phyloP scores from a whole-genome alignment of 164 flowering plant species.

The Cinnamomum micranthum region DNA sequence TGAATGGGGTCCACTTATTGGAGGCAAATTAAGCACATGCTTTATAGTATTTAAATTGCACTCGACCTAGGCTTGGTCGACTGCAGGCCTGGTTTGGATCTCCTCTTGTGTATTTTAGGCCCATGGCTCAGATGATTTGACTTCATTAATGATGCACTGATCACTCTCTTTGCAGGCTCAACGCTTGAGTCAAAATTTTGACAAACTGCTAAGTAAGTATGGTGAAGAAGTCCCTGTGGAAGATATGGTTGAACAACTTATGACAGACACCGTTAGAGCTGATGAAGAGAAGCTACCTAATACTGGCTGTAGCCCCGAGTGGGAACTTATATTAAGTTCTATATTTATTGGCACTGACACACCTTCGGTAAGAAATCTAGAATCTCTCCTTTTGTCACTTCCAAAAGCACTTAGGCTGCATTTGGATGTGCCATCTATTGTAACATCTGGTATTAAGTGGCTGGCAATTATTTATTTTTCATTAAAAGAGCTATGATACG shows the following conservation, averaged over 20 bases:
- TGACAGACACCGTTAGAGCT: slow-evolving; percentile 45
- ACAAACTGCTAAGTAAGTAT: slow-evolving; percentile 26
- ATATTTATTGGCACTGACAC: slow-evolving; percentile 53
- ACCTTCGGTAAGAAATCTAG: slow-evolving; percentile 34
- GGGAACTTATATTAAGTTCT: slow-evolving; percentile 46
- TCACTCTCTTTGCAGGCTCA: slow-evolving; percentile 20
- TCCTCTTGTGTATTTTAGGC: background rate
- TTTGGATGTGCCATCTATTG: background rate
- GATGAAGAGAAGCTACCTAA: slow-evolving; percentile 40
- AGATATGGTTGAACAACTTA: slow-evolving; percentile 40
- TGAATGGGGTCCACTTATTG: too few species aligned
- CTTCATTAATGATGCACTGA: background rate
- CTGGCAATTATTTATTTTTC: background rate
- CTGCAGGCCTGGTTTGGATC: too few species aligned
- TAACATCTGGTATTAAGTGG: background rate
- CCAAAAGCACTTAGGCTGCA: background rate
- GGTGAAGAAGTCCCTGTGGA: slow-evolving; percentile 28
- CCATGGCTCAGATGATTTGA: background rate
- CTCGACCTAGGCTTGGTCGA: too few species aligned
- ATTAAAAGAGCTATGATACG: too few species aligned
- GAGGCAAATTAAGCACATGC: too few species aligned
- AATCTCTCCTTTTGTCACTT: background rate
- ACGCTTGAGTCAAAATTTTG: slow-evolving; percentile 34
- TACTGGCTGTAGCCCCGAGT: slow-evolving; percentile 35
- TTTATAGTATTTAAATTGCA: too few species aligned